Evolutionary conservation across 306 rosid genomes (phyloP), one percentile per base, ranked within the genome.

Genomic region (Corylus americana): DNA sequence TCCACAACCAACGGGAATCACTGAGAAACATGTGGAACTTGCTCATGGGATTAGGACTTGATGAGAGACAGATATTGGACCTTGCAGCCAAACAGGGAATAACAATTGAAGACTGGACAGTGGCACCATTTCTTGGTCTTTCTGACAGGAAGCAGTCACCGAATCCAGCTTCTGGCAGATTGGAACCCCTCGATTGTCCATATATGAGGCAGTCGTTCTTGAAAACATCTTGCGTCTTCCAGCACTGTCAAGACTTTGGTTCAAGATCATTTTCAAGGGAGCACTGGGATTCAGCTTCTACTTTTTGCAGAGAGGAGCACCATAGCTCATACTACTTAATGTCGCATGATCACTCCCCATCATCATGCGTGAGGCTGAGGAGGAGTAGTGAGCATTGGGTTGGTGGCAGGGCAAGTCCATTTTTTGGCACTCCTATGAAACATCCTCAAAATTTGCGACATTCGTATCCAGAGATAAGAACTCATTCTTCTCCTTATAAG

Each of bases 41-140:
- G 78, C 89, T 89, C 49, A 79, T 83, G 88, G 89, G 89, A 29
- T 71, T 85, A 70, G 93, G 93, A 48, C 87, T 89, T 62, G 91
- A 87, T 58, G 85, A 87, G 74, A 83, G 89, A 68, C 76, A 57
- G 80, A 81, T 89, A 71, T 55, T 55, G 78, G 87, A 89, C 62
- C 85, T 89, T 75, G 93, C 89, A 1, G 86, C 85, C 70, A 77
- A 79, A 76, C 86, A 83, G 80, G 93, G 93, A 67, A 77, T 89
- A 74, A 83, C 85, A 18, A 89, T 89, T 70, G 93, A 85, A 79
- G 86, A 87, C 80, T 86, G 87, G 87, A 82, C 79, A 0, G 64
- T 47, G 71, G 75, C 82, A 67, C 83, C 86, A 31, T 57, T 17
- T 77, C 80, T 73, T 27, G 87, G 84, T 64, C 83, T 78, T 79